Percentiles rank a stretch among this genome's conserved stretches.
Conservation (phyloP, 164 flowering plant species). For the Nymphaea thermarum region DNA sequence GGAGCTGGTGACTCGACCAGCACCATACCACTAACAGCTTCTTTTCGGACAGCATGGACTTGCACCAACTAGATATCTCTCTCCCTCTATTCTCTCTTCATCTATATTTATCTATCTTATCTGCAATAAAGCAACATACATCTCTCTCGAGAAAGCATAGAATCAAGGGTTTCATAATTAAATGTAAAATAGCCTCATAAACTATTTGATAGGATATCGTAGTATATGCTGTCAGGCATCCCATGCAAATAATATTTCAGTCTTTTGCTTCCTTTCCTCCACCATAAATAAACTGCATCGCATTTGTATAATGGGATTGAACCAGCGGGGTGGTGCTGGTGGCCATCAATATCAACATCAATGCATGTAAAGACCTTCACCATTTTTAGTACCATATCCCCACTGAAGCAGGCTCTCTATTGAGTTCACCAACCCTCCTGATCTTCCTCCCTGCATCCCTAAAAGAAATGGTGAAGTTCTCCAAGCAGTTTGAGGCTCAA, state of each 20-base stretch:
- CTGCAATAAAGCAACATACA: neutral
- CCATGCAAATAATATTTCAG: neutral
- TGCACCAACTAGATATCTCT: neutral
- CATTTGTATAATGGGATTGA: too few relatives aligned
- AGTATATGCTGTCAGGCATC: conserved; percentile 2
- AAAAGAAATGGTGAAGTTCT: conserved; percentile 76
- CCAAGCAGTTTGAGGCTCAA: conserved; percentile 91
- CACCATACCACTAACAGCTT: neutral
- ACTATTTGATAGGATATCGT: neutral
- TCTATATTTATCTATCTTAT: neutral
- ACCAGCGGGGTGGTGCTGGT: too few relatives aligned
- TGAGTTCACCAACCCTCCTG: neutral
- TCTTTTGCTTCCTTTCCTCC: neutral
- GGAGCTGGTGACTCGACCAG: neutral
- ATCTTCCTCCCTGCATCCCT: neutral
- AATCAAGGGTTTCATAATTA: neutral
- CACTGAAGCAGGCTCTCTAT: neutral
- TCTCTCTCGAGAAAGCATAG: neutral
- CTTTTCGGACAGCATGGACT: neutral
- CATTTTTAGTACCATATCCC: neutral
- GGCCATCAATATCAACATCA: too few relatives aligned
- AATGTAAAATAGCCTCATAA: neutral
- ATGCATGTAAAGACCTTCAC: neutral
- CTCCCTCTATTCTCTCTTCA: neutral
- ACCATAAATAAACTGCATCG: neutral